Conservation (phyloP, 257 asterid species). For the Rhazya stricta region DNA sequence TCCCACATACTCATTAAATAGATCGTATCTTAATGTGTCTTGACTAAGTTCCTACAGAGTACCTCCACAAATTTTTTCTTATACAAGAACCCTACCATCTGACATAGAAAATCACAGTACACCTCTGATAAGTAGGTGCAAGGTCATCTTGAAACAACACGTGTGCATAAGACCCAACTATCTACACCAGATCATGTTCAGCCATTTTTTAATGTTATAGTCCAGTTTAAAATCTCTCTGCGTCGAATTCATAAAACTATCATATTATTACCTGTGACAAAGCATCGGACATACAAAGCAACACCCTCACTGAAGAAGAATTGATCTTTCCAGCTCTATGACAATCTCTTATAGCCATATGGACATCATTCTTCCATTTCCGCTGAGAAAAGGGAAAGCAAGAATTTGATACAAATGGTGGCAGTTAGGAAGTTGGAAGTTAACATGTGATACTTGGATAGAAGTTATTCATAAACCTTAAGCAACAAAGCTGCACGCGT, state of each 20-base stretch:
- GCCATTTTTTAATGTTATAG: not conserved
- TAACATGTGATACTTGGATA: not conserved
- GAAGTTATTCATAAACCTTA: constrained; percentile 46
- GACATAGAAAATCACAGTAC: not conserved
- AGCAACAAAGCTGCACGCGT: constrained; percentile 84
- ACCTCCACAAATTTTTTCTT: not conserved
- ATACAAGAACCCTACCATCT: not conserved
- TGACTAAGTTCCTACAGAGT: not conserved
- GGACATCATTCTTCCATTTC: constrained; percentile 78
- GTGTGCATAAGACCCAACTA: not conserved
- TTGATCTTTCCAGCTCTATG: constrained; percentile 62
- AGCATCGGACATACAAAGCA: constrained; percentile 82
- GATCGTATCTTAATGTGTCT: not conserved
- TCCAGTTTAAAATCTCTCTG: not conserved
- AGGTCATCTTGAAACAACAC: not conserved
- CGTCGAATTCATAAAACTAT: not conserved
- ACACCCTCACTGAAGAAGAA: constrained; percentile 65
- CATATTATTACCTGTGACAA: constrained; percentile 52
- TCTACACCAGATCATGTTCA: not conserved
- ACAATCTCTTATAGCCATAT: constrained; percentile 90
- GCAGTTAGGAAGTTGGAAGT: constrained; percentile 6
- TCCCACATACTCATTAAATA: not conserved
- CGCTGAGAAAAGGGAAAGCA: constrained; percentile 40
- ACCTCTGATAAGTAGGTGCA: not conserved
- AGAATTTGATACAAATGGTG: constrained; percentile 1